Percentiles rank a stretch among this genome's conserved stretches.
Evolutionary conservation across 208 protist species (phyloP).

Genomic region (Perkinsela sp.): DNA sequence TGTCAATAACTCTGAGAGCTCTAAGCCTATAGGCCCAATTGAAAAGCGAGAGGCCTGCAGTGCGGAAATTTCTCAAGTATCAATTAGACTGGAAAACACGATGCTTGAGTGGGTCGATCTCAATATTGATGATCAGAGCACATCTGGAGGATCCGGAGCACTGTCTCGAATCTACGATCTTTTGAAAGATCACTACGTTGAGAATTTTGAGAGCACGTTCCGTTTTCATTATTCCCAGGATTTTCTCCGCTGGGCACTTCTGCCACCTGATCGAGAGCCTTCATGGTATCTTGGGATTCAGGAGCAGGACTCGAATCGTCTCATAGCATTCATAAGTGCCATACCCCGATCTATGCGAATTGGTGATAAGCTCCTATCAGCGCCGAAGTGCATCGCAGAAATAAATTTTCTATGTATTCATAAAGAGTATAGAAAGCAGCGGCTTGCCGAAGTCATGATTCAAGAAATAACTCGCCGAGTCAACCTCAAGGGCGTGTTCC

Average conservation of each 20-base stretch:
- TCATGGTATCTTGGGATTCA: conserved; percentile 92
- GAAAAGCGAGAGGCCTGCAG: too few species aligned
- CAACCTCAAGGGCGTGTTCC: conserved; percentile 71
- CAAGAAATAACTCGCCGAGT: conserved; percentile 93
- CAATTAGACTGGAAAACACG: background rate
- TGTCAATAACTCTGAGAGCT: too few species aligned
- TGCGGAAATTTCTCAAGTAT: too few species aligned
- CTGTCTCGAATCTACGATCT: conserved; percentile 52
- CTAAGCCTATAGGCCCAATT: too few species aligned
- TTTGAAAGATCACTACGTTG: conserved; percentile 93
- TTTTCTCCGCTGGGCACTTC: conserved; percentile 90
- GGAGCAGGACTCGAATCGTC: conserved; percentile 37
- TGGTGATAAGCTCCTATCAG: conserved; percentile 13
- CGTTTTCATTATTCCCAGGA: conserved; percentile 93
- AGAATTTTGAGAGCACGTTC: conserved; percentile 94
- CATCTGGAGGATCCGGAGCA: background rate
- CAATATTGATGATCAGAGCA: background rate
- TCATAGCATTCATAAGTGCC: conserved; percentile 88
- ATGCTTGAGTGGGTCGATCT: background rate
- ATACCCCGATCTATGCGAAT: conserved; percentile 66
- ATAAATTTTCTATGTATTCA: conserved; percentile 99
- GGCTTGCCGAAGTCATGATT: conserved; percentile 92
- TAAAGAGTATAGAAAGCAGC: conserved; percentile 83
- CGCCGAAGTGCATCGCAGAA: conserved; percentile 67
- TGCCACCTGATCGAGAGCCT: conserved; percentile 65